These are phyloP conservation scores for Coemansia furcata DNA, from an alignment of 192 early-diverging fungal genomes.

Conservation along the genomic window DNA sequence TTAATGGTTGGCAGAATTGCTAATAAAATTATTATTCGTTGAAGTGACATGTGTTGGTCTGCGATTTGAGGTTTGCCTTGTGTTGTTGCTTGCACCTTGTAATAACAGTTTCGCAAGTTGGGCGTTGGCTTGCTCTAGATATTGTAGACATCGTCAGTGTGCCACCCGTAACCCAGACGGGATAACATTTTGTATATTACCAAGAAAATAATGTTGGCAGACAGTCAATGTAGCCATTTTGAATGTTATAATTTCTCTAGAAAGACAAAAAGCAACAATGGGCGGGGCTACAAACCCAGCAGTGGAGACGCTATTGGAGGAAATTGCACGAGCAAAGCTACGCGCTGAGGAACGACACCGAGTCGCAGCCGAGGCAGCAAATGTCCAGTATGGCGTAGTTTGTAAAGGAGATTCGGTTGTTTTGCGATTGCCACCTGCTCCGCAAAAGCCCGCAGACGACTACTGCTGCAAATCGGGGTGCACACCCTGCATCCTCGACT, in stretches of 20 bases:
- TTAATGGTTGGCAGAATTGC: neutral
- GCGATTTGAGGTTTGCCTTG: too few species aligned
- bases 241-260: neutral
- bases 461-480: slow-evolving; percentile 52
- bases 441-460: slow-evolving; percentile 16
- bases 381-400: slow-evolving; percentile 12
- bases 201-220: neutral
- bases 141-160: neutral
- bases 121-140: too few species aligned
- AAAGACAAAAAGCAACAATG: neutral
- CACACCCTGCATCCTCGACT: slow-evolving; percentile 51
- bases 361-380: neutral
- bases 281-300: slow-evolving; percentile 25
- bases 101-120: too few species aligned
- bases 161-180: neutral
- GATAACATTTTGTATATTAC: neutral
- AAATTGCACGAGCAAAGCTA: slow-evolving; percentile 33
- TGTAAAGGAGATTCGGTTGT: neutral
- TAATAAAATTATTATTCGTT: too few species aligned
- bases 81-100: too few species aligned
- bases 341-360: slow-evolving; percentile 20
- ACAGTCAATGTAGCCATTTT: neutral
- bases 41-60: too few species aligned
- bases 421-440: slow-evolving; percentile 31
- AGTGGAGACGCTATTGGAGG: slow-evolving; percentile 24